phyloP scores from a whole-genome alignment of 495 filamentous ascomycete species.

The Podospora anserina region DNA sequence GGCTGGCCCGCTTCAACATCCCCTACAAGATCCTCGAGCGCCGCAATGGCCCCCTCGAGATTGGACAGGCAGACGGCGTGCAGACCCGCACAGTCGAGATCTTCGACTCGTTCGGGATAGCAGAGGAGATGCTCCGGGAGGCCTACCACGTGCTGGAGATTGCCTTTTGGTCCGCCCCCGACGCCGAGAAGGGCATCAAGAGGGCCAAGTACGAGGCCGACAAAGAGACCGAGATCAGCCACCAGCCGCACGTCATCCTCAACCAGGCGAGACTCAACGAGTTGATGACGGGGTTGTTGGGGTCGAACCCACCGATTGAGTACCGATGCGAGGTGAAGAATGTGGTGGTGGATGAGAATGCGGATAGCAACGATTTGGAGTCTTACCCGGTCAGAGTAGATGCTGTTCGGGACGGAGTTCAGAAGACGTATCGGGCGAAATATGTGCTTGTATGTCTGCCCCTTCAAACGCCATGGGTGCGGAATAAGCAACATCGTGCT shows the following conservation, averaged over 20 bases:
- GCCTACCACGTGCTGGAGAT: slow-evolving; percentile 69
- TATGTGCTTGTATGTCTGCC: slow-evolving; percentile 59
- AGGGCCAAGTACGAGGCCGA: slow-evolving; percentile 57
- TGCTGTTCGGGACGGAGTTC: slow-evolving; percentile 50
- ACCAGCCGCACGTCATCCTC: slow-evolving; percentile 70
- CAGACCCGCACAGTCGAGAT: slow-evolving; percentile 80
- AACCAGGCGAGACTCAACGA: slow-evolving; percentile 72
- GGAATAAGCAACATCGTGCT: slow-evolving; percentile 1
- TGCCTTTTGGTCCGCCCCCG: slow-evolving; percentile 53
- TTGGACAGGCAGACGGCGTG: slow-evolving; percentile 78
- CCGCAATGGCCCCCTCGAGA: slow-evolving; percentile 55
- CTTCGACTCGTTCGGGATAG: slow-evolving; percentile 72
- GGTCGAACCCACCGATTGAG: slow-evolving; percentile 49
- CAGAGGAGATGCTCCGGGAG: slow-evolving; percentile 67
- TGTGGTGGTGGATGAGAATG: slow-evolving; percentile 51
- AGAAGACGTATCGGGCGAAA: slow-evolving; percentile 58
- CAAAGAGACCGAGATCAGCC: slow-evolving; percentile 61
- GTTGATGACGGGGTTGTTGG: slow-evolving; percentile 55
- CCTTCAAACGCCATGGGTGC: neutral
- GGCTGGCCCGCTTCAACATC: slow-evolving; percentile 61
- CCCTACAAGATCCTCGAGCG: slow-evolving; percentile 62
- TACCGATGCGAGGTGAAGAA: slow-evolving; percentile 58
- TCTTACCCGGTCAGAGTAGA: slow-evolving; percentile 54
- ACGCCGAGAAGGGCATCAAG: slow-evolving; percentile 36
- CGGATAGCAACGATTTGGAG: slow-evolving; percentile 35